These are phyloP conservation scores for Fusarium sp. DNA, from an alignment of 2,329 filamentous ascomycete genomes.

Conservation along the genomic window DNA sequence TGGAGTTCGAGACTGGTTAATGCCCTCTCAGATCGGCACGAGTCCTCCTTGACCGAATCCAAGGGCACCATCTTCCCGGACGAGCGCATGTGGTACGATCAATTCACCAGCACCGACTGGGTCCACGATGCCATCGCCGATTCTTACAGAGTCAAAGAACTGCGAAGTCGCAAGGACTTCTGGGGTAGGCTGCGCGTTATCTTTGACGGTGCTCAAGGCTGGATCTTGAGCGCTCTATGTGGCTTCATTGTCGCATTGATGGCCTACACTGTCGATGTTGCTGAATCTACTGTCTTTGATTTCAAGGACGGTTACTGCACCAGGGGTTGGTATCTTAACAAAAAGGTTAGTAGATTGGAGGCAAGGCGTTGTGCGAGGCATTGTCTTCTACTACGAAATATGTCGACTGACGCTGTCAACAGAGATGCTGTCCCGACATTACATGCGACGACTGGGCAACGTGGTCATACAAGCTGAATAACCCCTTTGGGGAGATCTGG, in stretches of 20 bases:
- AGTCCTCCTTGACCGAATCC: conserved; percentile 68
- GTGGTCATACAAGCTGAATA: conserved; percentile 63
- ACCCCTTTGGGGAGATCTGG: conserved; percentile 63
- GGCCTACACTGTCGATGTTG: conserved; percentile 89
- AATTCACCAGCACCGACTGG: conserved; percentile 98
- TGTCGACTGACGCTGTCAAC: conserved; percentile 12
- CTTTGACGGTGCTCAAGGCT: conserved; percentile 91
- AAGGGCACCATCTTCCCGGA: conserved; percentile 76
- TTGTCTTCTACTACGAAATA: background rate
- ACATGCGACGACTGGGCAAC: conserved; percentile 67
- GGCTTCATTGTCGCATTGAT: conserved; percentile 86
- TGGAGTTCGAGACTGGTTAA: conserved; percentile 71
- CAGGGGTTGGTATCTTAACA: conserved; percentile 76
- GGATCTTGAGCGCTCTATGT: conserved; percentile 91
- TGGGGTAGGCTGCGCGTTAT: conserved; percentile 80
- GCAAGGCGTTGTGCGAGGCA: background rate
- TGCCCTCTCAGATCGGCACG: conserved; percentile 68
- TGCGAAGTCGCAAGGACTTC: conserved; percentile 84
- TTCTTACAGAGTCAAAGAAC: conserved; percentile 85
- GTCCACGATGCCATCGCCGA: conserved; percentile 97
- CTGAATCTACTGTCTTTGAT: conserved; percentile 87
- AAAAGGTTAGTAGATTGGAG: conserved; percentile 62
- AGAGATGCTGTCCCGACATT: conserved; percentile 67
- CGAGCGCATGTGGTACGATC: conserved; percentile 97
- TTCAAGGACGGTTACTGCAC: conserved; percentile 89